phyloP scores from a whole-genome alignment of 2,329 filamentous ascomycete species.

The Verticillium nonalfalfae region DNA sequence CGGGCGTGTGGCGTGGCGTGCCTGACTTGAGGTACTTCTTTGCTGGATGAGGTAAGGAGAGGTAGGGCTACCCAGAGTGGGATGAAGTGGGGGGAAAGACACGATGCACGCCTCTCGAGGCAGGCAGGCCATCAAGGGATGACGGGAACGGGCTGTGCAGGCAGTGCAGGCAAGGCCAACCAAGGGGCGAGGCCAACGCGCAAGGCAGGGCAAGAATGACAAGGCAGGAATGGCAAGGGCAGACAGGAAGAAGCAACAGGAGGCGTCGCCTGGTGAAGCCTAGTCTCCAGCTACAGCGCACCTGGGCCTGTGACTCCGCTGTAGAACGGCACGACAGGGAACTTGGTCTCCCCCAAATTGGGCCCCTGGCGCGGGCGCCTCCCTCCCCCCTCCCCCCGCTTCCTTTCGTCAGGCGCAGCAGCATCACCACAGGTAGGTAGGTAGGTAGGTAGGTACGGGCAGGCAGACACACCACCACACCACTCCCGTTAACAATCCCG shows the following conservation, averaged over 20 bases:
- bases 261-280: background rate
- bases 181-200: too few relatives aligned
- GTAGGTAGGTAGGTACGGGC: too few relatives aligned
- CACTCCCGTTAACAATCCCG: background rate
- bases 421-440: constrained; percentile 3
- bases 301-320: background rate
- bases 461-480: background rate
- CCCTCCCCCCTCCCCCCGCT: background rate
- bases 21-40: too few relatives aligned
- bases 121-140: constrained; percentile 1
- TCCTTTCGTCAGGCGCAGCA: background rate
- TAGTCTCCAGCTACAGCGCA: background rate
- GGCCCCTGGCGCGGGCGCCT: background rate
- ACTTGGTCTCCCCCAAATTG: background rate
- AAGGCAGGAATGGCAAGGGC: background rate
- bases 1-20: background rate
- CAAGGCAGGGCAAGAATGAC: background rate
- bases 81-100: background rate
- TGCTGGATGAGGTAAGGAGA: background rate
- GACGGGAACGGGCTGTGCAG: background rate
- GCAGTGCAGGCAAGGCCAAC: constrained; percentile 5
- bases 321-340: background rate
- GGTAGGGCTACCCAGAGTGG: background rate
- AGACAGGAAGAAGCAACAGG: too few relatives aligned
- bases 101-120: constrained; percentile 1